These are phyloP conservation scores for Coemansia sp. DNA, from an alignment of 192 early-diverging fungal species.

Conservation along the genomic window DNA sequence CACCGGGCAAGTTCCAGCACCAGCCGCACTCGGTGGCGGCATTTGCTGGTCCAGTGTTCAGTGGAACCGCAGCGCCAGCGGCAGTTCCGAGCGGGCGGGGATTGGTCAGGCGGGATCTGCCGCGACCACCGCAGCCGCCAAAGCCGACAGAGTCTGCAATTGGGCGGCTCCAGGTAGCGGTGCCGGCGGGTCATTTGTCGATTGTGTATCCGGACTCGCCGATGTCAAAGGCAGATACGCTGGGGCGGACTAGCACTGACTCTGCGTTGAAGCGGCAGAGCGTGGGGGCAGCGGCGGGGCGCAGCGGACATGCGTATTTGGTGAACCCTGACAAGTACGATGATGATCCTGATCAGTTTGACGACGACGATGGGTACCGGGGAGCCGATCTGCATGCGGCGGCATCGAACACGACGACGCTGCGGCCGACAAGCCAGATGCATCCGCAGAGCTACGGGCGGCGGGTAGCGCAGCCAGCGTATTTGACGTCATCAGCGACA, in stretches of 20 bases:
- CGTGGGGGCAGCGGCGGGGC: conserved; percentile 7
- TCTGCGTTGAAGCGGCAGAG: conserved; percentile 28
- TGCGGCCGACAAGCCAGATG: conserved; percentile 37
- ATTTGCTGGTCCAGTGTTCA: conserved; percentile 4
- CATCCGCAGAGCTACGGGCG: conserved; percentile 19
- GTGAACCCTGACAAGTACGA: conserved; percentile 34
- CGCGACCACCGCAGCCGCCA: conserved; percentile 4
- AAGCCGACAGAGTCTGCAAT: not conserved
- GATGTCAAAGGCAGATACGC: conserved; percentile 51
- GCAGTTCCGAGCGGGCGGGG: conserved; percentile 1
- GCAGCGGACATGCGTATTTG: conserved; percentile 42
- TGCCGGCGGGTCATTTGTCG: conserved; percentile 47
- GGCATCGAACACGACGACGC: conserved; percentile 46
- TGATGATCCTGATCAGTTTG: conserved; percentile 2
- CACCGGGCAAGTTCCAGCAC: conserved; percentile 8
- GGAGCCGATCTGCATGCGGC: conserved; percentile 33
- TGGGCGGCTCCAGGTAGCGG: conserved; percentile 39
- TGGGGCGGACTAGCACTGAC: conserved; percentile 34
- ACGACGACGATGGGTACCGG: not conserved
- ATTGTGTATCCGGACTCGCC: conserved; percentile 55
- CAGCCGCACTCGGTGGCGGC: conserved; percentile 1
- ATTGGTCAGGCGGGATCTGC: conserved; percentile 3
- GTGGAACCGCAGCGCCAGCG: not conserved
- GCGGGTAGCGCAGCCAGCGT: not conserved
- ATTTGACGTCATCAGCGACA: conserved; percentile 4